These are phyloP conservation scores for Gossypium raimondii DNA, from an alignment of 345 rosid species.

Conservation along the genomic window DNA sequence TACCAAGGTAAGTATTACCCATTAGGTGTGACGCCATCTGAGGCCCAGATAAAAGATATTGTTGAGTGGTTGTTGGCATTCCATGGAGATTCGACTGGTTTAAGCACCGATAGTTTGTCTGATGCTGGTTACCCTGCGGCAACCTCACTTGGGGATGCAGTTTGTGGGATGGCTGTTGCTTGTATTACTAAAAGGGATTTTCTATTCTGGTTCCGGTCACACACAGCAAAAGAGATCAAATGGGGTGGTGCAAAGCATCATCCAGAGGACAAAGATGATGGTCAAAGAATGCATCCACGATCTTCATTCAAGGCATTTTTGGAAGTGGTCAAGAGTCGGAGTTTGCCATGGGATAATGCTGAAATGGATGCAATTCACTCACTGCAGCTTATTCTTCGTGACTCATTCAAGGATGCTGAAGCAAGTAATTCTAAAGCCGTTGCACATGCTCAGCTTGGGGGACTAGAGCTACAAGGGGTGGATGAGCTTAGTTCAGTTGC, in stretches of 20 bases:
- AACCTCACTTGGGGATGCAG: slow-evolving; percentile 83
- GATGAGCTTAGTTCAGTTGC: slow-evolving; percentile 96
- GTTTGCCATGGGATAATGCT: slow-evolving; percentile 92
- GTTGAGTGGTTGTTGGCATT: slow-evolving; percentile 81
- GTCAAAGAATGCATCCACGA: slow-evolving; percentile 95
- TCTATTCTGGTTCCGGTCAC: slow-evolving; percentile 97
- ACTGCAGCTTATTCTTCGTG: slow-evolving; percentile 91
- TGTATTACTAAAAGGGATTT: slow-evolving; percentile 77
- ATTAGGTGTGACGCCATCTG: slow-evolving; percentile 80
- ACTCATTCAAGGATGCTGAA: slow-evolving; percentile 76
- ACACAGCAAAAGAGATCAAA: slow-evolving; percentile 89
- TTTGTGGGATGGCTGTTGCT: slow-evolving; percentile 99
- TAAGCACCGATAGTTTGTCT: slow-evolving; percentile 87
- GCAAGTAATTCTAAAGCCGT: slow-evolving; percentile 68
- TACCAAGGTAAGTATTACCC: slow-evolving; percentile 72
- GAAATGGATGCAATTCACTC: slow-evolving; percentile 99
- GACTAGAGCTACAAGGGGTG: slow-evolving; percentile 64
- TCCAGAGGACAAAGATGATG: slow-evolving; percentile 93
- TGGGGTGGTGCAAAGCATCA: slow-evolving; percentile 99
- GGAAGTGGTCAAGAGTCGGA: slow-evolving; percentile 94
- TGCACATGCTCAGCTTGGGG: slow-evolving; percentile 44
- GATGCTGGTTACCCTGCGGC: slow-evolving; percentile 94
- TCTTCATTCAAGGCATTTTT: slow-evolving; percentile 95
- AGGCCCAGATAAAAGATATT: slow-evolving; percentile 73
- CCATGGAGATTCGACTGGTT: slow-evolving; percentile 91